phyloP scores from a whole-genome alignment of 805 yeast species.

The Scheffersomyces lignosus region DNA sequence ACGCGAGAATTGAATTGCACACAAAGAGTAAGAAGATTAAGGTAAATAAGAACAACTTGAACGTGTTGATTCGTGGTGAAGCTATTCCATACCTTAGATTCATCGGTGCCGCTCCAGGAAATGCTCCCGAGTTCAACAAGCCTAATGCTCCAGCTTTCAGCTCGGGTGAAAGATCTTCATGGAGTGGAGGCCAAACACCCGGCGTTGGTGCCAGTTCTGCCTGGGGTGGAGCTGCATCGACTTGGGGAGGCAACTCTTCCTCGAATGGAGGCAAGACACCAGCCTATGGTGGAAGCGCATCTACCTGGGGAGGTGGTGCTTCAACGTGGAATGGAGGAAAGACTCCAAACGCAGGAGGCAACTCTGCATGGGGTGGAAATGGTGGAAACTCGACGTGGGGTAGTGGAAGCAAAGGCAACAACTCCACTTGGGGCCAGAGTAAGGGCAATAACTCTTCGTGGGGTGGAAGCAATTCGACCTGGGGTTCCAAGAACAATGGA shows the following conservation, averaged over 20 bases:
- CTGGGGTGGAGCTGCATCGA: conserved; percentile 47
- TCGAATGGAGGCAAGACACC: conserved; percentile 21
- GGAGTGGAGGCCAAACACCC: conserved; percentile 44
- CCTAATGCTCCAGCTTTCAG: conserved; percentile 33
- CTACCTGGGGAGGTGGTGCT: conserved; percentile 26
- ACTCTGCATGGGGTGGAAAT: conserved; percentile 19
- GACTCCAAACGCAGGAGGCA: conserved; percentile 12
- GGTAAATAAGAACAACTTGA: conserved; percentile 74
- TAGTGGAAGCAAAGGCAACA: conserved; percentile 10
- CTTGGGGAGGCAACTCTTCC: conserved; percentile 44
- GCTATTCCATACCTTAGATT: conserved; percentile 79
- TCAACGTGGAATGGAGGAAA: conserved; percentile 51
- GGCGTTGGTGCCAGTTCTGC: conserved; percentile 10
- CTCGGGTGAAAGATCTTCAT: conserved; percentile 52
- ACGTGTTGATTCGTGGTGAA: conserved; percentile 68
- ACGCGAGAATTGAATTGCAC: conserved; percentile 91
- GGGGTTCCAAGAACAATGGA: conserved; percentile 15
- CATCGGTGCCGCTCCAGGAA: conserved; percentile 46
- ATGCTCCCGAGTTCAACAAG: conserved; percentile 12
- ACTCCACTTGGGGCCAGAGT: conserved; percentile 17
- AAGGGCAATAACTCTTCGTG: conserved; percentile 16
- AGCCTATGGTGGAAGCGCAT: conserved; percentile 19
- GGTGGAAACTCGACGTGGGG: conserved; percentile 24
- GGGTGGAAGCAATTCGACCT: conserved; percentile 17
- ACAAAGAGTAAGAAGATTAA: conserved; percentile 87